Conservation (phyloP, 1,284 basidiomycete species). For the Cutaneotrichosporon cavernicola region DNA sequence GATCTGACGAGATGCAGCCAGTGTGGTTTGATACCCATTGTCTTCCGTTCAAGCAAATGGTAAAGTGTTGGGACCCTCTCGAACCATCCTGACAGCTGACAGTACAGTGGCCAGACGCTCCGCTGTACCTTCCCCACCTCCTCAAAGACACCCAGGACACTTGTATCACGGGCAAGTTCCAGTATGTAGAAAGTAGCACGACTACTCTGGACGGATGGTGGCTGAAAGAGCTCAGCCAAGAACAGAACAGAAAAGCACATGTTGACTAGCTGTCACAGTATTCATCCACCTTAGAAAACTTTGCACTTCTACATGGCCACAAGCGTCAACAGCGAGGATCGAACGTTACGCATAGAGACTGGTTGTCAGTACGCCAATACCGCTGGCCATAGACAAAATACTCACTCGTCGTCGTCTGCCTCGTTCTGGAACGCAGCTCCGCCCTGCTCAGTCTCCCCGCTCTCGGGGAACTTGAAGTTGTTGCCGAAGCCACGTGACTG, state of each 20-base stretch:
- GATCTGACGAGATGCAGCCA: constrained; percentile 43
- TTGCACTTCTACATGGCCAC: constrained; percentile 7
- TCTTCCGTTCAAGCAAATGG: constrained; percentile 34
- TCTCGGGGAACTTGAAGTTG: constrained; percentile 77
- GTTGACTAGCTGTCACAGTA: constrained; percentile 7
- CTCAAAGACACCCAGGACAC: constrained; percentile 6
- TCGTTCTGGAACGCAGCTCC: constrained; percentile 53
- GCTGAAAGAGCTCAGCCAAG: neutral
- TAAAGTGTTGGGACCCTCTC: neutral
- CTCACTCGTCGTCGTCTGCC: constrained; percentile 52
- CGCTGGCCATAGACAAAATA: neutral
- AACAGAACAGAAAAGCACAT: neutral
- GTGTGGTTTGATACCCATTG: constrained; percentile 30
- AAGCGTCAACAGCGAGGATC: constrained; percentile 2
- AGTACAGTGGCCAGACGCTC: constrained; percentile 40
- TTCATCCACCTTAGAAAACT: constrained; percentile 1
- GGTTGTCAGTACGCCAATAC: neutral
- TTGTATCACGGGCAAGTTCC: constrained; percentile 21
- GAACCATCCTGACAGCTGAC: neutral
- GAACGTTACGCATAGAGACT: constrained; percentile 28
- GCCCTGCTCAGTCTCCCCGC: constrained; percentile 55
- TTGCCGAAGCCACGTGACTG: constrained; percentile 50
- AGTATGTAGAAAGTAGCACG: constrained; percentile 16
- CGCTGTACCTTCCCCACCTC: constrained; percentile 28
- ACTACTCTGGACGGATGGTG: neutral